Conservation (phyloP, 495 filamentous ascomycete species). For the Xylaria venustula region DNA sequence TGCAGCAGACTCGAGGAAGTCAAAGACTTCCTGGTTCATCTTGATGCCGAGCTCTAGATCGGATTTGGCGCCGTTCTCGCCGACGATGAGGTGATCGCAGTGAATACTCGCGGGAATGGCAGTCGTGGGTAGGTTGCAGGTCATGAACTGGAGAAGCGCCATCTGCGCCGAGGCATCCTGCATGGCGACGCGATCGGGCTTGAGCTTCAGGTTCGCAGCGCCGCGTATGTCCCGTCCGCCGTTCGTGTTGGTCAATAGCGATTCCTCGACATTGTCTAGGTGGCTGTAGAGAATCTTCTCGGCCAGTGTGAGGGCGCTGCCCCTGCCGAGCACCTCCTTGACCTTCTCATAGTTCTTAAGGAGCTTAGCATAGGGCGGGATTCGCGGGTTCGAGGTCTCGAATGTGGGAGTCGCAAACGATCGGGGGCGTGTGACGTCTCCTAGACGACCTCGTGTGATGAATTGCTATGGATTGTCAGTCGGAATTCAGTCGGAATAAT, state of each 20-base stretch:
- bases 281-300: slow-evolving; percentile 99
- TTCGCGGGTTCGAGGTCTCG: slow-evolving; percentile 28
- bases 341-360: slow-evolving; percentile 55
- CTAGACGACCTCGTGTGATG: slow-evolving; percentile 19
- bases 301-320: slow-evolving; percentile 75
- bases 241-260: slow-evolving; percentile 72
- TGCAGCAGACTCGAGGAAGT: slow-evolving; percentile 91
- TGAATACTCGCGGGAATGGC: slow-evolving; percentile 98
- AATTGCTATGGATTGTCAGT: slow-evolving; percentile 21
- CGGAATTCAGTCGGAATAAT: no score
- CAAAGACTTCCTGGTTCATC: slow-evolving; percentile 95
- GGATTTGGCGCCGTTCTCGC: slow-evolving; percentile 80
- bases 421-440: slow-evolving; percentile 21
- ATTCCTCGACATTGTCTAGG: slow-evolving; percentile 81
- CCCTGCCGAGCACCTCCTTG: slow-evolving; percentile 65
- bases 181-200: slow-evolving; percentile 97
- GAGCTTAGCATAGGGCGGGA: slow-evolving; percentile 47
- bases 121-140: slow-evolving; percentile 83
- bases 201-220: slow-evolving; percentile 91
- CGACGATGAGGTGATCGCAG: slow-evolving; percentile 99
- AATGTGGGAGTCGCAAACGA: slow-evolving; percentile 31
- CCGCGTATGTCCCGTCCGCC: slow-evolving; percentile 82
- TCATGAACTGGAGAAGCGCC: slow-evolving; percentile 98
- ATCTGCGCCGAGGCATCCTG: slow-evolving; percentile 98
- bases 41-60: slow-evolving; percentile 85